Conservation (phyloP, 805 yeast species). For the Candida argentea region DNA sequence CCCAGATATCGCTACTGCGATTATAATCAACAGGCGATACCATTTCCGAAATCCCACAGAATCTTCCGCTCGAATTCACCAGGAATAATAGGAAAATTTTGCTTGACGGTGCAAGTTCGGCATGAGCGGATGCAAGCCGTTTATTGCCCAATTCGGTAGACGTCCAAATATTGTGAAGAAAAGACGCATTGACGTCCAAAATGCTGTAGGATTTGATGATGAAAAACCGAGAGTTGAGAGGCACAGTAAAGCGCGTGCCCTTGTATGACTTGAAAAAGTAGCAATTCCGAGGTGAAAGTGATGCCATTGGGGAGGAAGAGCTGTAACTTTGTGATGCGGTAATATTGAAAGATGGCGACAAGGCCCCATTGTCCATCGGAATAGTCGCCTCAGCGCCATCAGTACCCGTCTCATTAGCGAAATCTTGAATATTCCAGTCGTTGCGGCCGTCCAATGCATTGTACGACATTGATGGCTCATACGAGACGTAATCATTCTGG, state of each 20-base stretch:
- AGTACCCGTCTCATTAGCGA: not conserved
- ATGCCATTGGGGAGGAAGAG: not conserved
- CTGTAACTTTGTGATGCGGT: not conserved
- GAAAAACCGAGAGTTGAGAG: conserved; percentile 24
- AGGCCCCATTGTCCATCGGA: too few relatives aligned
- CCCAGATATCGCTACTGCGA: conserved; percentile 36
- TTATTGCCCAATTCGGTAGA: conserved; percentile 50
- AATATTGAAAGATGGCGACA: too few relatives aligned
- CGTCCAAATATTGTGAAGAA: conserved; percentile 44
- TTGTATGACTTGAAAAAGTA: conserved; percentile 7
- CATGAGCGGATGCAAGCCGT: conserved; percentile 36
- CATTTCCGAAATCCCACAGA: conserved; percentile 54
- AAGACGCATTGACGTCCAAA: conserved; percentile 40
- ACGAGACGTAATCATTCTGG: too few relatives aligned
- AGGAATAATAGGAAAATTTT: conserved; percentile 44
- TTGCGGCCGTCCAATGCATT: too few relatives aligned
- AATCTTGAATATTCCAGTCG: too few relatives aligned
- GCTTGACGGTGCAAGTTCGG: conserved; percentile 10
- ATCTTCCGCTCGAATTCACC: conserved; percentile 47
- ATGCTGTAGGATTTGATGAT: conserved; percentile 46
- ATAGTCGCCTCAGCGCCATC: too few relatives aligned
- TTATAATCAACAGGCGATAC: conserved; percentile 23
- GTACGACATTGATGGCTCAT: too few relatives aligned
- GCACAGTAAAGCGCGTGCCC: conserved; percentile 10
- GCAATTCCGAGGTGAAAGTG: not conserved